A percentile compares a stretch with the other conserved stretches of the same genome.
phyloP scores from a whole-genome alignment of 495 filamentous ascomycete genomes.

The Pyronema domesticum region DNA sequence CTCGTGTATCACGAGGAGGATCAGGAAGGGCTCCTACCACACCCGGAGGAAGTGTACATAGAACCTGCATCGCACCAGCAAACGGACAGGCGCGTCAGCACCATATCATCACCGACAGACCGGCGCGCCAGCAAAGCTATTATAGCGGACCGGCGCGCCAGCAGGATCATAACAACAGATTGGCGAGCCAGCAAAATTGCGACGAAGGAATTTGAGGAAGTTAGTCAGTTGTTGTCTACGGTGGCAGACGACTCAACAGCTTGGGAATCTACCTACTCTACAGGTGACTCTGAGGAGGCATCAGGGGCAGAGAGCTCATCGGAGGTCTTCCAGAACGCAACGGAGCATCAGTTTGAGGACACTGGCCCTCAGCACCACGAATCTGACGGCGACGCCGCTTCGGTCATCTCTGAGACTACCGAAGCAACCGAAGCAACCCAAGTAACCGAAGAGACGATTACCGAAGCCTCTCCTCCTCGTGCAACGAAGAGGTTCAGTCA shows the following conservation, averaged over 20 bases:
- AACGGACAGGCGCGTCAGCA: too few species aligned
- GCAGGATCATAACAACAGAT: too few species aligned
- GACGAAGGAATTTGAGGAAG: too few species aligned
- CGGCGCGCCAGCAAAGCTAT: too few species aligned
- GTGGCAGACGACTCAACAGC: neutral
- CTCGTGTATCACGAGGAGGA: neutral
- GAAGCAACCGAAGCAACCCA: neutral
- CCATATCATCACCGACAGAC: too few species aligned
- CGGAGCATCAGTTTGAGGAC: neutral
- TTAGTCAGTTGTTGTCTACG: too few species aligned
- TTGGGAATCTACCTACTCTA: neutral
- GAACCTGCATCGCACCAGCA: too few species aligned
- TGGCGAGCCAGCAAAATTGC: too few species aligned
- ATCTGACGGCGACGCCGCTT: neutral
- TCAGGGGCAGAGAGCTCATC: neutral
- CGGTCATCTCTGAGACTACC: neutral
- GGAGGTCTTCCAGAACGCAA: too few species aligned
- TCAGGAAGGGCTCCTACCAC: too few species aligned
- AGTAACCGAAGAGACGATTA: neutral
- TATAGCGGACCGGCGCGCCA: too few species aligned
- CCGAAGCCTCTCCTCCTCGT: neutral
- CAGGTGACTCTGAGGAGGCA: neutral
- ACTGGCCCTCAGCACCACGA: neutral
- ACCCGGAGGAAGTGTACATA: too few species aligned
- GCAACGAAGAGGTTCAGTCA: neutral